Percentiles rank a stretch among this genome's conserved stretches.
Conservation (phyloP, 345 rosid genomes). For the Leavenworthia alabamica region DNA sequence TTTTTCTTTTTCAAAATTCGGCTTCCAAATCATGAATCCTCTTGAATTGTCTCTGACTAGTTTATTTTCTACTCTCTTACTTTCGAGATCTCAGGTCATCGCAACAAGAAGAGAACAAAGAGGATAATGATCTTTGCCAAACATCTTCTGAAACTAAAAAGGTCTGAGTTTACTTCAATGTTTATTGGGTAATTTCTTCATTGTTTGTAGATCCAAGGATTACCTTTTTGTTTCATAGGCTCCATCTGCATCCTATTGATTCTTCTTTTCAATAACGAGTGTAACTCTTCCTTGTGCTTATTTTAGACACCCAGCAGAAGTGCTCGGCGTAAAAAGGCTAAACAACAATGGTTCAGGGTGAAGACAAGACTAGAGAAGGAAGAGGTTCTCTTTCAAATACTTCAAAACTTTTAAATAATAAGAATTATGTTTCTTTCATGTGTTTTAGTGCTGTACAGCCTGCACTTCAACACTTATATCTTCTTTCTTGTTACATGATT, state of each 20-base stretch:
- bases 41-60: conserved; percentile 5
- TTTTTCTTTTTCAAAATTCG: conserved; percentile 13
- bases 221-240: conserved; percentile 1
- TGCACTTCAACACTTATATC: neutral
- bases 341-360: conserved; percentile 70
- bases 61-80: neutral
- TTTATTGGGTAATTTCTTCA: neutral
- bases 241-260: conserved; percentile 1
- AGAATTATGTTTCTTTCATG: conserved; percentile 2
- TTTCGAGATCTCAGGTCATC: conserved; percentile 33
- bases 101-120: conserved; percentile 39
- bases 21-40: neutral
- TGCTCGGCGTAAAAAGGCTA: conserved; percentile 87
- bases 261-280: conserved; percentile 5
- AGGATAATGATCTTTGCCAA: conserved; percentile 33
- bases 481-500: conserved; percentile 1
- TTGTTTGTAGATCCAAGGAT: neutral
- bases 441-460: neutral
- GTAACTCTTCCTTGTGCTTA: conserved; percentile 21
- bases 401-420: conserved; percentile 5
- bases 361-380: conserved; percentile 49
- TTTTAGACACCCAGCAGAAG: conserved; percentile 75
- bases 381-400: conserved; percentile 51
- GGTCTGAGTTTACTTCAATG: conserved; percentile 37
- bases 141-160: conserved; percentile 43